Base-by-base conservation (phyloP, 768 basidiomycete genomes). In the Rhodotorula babjevae region DNA sequence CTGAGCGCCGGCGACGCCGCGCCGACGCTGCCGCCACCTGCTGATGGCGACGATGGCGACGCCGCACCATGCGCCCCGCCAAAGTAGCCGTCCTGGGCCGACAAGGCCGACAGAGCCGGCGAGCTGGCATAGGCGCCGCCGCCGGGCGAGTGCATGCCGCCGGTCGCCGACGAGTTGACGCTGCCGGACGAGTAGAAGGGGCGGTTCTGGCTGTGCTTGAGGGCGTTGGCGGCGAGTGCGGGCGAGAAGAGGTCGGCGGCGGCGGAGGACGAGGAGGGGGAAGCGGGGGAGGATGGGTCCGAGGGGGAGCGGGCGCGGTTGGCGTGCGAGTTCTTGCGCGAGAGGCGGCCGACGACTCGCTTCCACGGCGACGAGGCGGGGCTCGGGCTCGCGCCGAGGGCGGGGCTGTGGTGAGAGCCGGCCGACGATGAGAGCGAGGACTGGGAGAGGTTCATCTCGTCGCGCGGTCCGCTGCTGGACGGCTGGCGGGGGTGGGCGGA, bases 361-460 rank as follows among this genome's bases (percentile, higher is more conserved):
- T 68, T 68, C 71, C 71, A 72, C 31, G 71, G 71, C 14, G 67
- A 68, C n/a, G 42, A 58, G 40, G 36, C 40, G 29, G 44, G 67
- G 2, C 23, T 29, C 1, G 67, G 55, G 19, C 52, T 56, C 36
- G 33, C 27, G 8, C 25, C 31, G 27, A 25, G 23, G 49, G 14
- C 31, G 40, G 52, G 64, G 31, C 53, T 53, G 29, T 36, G 58
- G 50, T 27, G 29, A 1, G 47, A 23, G 15, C 44, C 44, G 12
- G 50, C 47, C 49, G 25, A 31, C 31, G 61, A 50, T 10, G 44
- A 9, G 33, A 21, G 29, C 31, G n/a, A 56, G 4, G 29, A 14
- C 55, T 46, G 44, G 44, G 29, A 29, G 16, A 29, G n/a, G 8
- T 27, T 29, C 55, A 27, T 29, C 12, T 31, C 55, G n/a, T 16